These are phyloP conservation scores for Brassica napus DNA, from an alignment of 345 rosid genomes.

Conservation along the genomic window Da-Ae NC_063448.1:35453501-35454000, in stretches of 20 bases:
- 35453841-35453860: not conserved
- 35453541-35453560: constrained; percentile 39
- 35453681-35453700: constrained; percentile 3
- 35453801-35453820: not conserved
- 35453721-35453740: not conserved
- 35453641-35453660: not conserved
- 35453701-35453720: not conserved
- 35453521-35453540: constrained; percentile 68
- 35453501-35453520: constrained; percentile 78
- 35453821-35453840: not conserved
- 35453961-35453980: no score
- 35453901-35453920: no score
- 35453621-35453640: not conserved
- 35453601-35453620: not conserved
- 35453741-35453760: not conserved
- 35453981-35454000: no score
- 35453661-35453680: not conserved
- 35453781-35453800: not conserved
- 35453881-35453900: no score
- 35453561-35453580: constrained; percentile 29
- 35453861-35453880: not conserved
- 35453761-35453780: not conserved
- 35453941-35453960: no score
- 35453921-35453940: no score
- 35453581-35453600: constrained; percentile 7